Evolutionary conservation across 192 early-diverging fungal species (phyloP).

Genomic region (Linnemannia schmuckeri): DNA sequence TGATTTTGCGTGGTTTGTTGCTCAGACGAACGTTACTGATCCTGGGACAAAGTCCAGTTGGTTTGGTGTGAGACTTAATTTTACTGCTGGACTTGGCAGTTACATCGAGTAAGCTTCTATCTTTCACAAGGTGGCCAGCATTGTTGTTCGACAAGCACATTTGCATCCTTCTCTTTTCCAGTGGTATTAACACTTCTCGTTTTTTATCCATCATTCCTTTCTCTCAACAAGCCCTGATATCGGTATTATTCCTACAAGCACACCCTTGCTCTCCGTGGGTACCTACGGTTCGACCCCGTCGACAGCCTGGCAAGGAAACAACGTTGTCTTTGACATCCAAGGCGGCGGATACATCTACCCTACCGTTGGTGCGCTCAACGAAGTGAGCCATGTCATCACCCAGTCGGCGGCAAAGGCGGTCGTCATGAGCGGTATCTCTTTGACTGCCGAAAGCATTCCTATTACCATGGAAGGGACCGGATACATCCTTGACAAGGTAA

Average conservation of each 20-base stretch:
- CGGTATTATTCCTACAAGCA: not conserved
- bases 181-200: not conserved
- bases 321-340: not conserved
- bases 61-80: not conserved
- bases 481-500: slow-evolving; percentile 5
- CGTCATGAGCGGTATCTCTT: not conserved
- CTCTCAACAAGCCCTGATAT: not conserved
- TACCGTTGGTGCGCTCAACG: not conserved
- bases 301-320: not conserved
- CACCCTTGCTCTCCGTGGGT: not conserved
- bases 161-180: not conserved
- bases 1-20: not conserved
- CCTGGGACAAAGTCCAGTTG: not conserved
- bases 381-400: not conserved
- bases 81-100: not conserved
- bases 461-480: not conserved
- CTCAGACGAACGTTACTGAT: not conserved
- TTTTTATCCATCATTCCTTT: not conserved
- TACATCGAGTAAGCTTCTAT: not conserved
- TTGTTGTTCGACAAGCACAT: not conserved
- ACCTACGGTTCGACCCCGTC: not conserved
- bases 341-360: not conserved
- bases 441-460: not conserved
- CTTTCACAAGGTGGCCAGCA: no score
- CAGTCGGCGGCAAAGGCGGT: not conserved